A percentile compares a stretch with the other conserved stretches of the same genome.
phyloP scores from a whole-genome alignment of 2,329 filamentous ascomycete genomes.

The Kalaharituber pfeilii region DNA sequence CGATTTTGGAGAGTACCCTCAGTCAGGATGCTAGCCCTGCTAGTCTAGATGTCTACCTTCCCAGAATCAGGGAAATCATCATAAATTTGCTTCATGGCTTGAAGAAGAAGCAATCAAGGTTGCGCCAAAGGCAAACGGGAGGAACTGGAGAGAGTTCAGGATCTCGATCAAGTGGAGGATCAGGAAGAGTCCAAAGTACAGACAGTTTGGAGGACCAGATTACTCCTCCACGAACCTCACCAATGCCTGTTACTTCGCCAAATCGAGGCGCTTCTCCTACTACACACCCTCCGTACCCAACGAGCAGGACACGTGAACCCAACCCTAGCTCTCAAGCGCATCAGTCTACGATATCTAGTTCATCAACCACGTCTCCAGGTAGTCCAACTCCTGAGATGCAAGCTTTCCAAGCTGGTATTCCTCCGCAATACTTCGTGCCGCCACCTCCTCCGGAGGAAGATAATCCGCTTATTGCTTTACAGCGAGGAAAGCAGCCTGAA shows the following conservation, averaged over 20 bases:
- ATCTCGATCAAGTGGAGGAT: slow-evolving; percentile 9
- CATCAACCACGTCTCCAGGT: slow-evolving; percentile 14
- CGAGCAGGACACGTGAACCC: slow-evolving; percentile 6
- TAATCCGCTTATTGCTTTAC: slow-evolving; percentile 76
- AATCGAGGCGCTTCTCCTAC: slow-evolving; percentile 7
- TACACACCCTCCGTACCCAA: slow-evolving; percentile 5
- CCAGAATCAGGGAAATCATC: slow-evolving; percentile 92
- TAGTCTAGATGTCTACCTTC: slow-evolving; percentile 83
- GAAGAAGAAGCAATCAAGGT: slow-evolving; percentile 88
- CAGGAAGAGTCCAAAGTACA: slow-evolving; percentile 8
- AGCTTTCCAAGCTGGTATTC: slow-evolving; percentile 1
- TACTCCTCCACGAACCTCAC: slow-evolving; percentile 20
- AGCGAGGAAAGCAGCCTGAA: slow-evolving; percentile 82
- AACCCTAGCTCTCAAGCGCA: slow-evolving; percentile 13
- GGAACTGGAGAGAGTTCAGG: slow-evolving; percentile 14
- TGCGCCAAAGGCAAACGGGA: slow-evolving; percentile 29
- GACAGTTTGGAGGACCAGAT: slow-evolving; percentile 17
- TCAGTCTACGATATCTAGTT: slow-evolving; percentile 11
- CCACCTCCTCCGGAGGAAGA: slow-evolving; percentile 68
- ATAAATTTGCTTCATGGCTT: slow-evolving; percentile 91
- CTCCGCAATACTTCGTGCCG: slow-evolving; percentile 47
- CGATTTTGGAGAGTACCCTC: slow-evolving; percentile 84
- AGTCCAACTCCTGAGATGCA: slow-evolving; percentile 22
- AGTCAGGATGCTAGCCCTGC: slow-evolving; percentile 91
- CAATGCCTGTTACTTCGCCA: slow-evolving; percentile 14